These are phyloP conservation scores for Solanum hybrid DNA, from an alignment of 305 asterid genomes.

Conservation along the genomic window DNA sequence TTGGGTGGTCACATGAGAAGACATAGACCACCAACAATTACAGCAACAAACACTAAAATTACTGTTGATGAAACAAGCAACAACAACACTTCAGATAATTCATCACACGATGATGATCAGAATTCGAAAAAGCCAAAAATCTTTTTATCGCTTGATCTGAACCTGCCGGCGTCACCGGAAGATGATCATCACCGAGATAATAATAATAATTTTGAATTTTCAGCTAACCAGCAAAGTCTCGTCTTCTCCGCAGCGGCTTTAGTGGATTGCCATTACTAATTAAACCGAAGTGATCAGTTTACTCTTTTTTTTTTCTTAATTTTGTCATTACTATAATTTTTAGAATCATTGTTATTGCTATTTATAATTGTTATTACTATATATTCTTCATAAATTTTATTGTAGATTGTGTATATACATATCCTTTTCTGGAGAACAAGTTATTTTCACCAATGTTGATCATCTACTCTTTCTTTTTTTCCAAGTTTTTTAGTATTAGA, in stretches of 20 bases:
- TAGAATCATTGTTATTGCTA: background rate
- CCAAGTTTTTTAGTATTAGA: background rate
- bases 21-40: slow-evolving; percentile 36
- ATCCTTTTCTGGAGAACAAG: background rate
- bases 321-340: background rate
- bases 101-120: slow-evolving; percentile 11
- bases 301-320: background rate
- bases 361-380: background rate
- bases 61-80: background rate
- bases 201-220: slow-evolving; percentile 13
- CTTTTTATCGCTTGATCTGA: slow-evolving; percentile 44
- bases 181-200: slow-evolving; percentile 21
- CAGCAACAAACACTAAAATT: background rate
- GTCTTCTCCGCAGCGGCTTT: slow-evolving; percentile 36
- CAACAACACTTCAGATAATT: background rate
- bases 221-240: slow-evolving; percentile 18
- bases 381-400: background rate
- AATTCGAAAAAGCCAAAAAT: slow-evolving; percentile 13
- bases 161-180: slow-evolving; percentile 54
- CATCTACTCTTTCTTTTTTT: background rate
- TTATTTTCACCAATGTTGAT: background rate
- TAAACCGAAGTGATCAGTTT: background rate
- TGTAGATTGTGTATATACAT: background rate
- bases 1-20: slow-evolving; percentile 91
- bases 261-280: slow-evolving; percentile 55